Conservation (phyloP, 371 early-diverging fungal species). For the Rhizopus delemar region DNA sequence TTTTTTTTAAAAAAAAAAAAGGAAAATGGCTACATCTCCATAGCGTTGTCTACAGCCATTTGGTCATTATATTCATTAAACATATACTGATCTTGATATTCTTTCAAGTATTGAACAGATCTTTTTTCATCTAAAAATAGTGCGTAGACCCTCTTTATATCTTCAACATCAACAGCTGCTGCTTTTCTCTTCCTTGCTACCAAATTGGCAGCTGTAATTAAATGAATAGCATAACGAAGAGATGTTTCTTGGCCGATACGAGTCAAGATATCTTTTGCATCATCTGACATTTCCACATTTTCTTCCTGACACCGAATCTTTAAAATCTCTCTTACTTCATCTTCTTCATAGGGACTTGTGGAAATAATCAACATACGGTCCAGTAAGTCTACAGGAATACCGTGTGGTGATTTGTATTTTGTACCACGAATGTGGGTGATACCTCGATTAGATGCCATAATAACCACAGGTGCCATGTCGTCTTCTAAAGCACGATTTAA, state of each 20-base stretch:
- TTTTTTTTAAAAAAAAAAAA: too few relatives aligned
- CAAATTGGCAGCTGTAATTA: slow-evolving; percentile 91
- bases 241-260: slow-evolving; percentile 90
- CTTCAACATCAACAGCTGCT: slow-evolving; percentile 83
- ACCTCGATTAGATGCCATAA: slow-evolving; percentile 98
- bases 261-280: slow-evolving; percentile 87
- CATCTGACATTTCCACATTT: slow-evolving; percentile 94
- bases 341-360: slow-evolving; percentile 81
- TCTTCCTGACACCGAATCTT: slow-evolving; percentile 94
- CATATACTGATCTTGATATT: slow-evolving; percentile 93
- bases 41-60: slow-evolving; percentile 47
- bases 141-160: slow-evolving; percentile 90
- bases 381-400: slow-evolving; percentile 96
- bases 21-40: slow-evolving; percentile 44
- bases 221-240: slow-evolving; percentile 96
- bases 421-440: slow-evolving; percentile 94
- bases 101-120: slow-evolving; percentile 89
- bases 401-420: slow-evolving; percentile 90
- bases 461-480: slow-evolving; percentile 94
- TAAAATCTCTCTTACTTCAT: slow-evolving; percentile 91
- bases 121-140: slow-evolving; percentile 96
- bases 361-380: slow-evolving; percentile 94
- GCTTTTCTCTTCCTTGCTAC: slow-evolving; percentile 92
- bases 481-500: slow-evolving; percentile 96
- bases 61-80: slow-evolving; percentile 65